These are phyloP conservation scores for Microcera coccophila DNA, from an alignment of 2,329 filamentous ascomycete genomes.

Conservation along the genomic window DNA sequence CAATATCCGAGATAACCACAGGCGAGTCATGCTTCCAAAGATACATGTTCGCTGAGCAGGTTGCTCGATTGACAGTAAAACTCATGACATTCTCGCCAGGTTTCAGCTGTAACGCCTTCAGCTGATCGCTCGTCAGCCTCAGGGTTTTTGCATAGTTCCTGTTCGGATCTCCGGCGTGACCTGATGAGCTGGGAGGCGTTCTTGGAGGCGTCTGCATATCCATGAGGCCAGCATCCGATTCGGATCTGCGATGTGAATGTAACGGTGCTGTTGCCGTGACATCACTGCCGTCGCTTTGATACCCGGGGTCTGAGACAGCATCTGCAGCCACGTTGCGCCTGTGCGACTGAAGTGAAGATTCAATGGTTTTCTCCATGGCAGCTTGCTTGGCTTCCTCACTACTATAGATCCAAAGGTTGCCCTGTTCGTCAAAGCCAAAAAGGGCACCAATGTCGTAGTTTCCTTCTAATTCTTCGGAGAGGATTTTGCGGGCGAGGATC, in stretches of 20 bases:
- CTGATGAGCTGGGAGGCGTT: slow-evolving; percentile 61
- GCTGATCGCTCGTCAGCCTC: slow-evolving; percentile 88
- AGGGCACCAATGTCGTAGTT: slow-evolving; percentile 95
- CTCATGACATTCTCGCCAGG: slow-evolving; percentile 88
- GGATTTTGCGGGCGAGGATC: slow-evolving; percentile 85
- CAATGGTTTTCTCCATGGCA: slow-evolving; percentile 64
- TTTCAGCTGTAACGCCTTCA: slow-evolving; percentile 79
- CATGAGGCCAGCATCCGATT: slow-evolving; percentile 59
- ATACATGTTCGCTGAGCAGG: slow-evolving; percentile 88
- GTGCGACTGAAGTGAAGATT: slow-evolving; percentile 45
- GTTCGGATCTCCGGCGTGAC: slow-evolving; percentile 63
- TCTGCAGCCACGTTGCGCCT: slow-evolving; percentile 61
- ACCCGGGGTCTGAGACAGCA: slow-evolving; percentile 86
- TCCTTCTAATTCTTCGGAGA: slow-evolving; percentile 88
- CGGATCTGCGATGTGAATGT: slow-evolving; percentile 57
- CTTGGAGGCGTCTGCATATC: slow-evolving; percentile 62
- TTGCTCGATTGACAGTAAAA: slow-evolving; percentile 93
- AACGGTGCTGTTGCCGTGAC: slow-evolving; percentile 45
- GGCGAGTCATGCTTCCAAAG: slow-evolving; percentile 88
- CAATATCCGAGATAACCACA: slow-evolving; percentile 97
- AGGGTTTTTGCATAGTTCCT: slow-evolving; percentile 96
- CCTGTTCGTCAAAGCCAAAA: slow-evolving; percentile 91
- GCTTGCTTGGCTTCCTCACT: slow-evolving; percentile 94
- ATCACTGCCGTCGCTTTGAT: slow-evolving; percentile 83
- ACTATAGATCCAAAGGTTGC: slow-evolving; percentile 99